phyloP scores from a whole-genome alignment of 352 stramenopile genomes.

The Phytopythium kandeliae region DNA sequence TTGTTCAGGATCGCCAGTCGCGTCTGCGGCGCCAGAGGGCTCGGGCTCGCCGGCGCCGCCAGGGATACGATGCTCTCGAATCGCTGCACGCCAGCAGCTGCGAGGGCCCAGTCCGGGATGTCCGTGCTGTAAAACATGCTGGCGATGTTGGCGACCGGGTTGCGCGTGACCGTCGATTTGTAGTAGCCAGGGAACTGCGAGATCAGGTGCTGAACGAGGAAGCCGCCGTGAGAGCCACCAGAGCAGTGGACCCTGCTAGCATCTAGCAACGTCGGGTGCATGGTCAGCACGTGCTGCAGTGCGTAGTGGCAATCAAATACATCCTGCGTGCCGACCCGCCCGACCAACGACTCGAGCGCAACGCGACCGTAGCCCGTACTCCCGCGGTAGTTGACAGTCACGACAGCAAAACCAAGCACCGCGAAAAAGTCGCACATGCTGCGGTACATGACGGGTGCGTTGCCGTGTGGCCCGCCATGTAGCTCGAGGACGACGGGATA shows the following conservation, averaged over 20 bases:
- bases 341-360: slow-evolving; percentile 87
- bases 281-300: slow-evolving; percentile 62
- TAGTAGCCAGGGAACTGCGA: slow-evolving; percentile 94
- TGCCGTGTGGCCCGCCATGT: slow-evolving; percentile 92
- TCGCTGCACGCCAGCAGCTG: slow-evolving; percentile 69
- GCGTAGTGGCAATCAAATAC: slow-evolving; percentile 91
- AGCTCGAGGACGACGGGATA: slow-evolving; percentile 81
- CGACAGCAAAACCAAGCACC: slow-evolving; percentile 84
- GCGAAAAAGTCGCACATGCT: slow-evolving; percentile 88
- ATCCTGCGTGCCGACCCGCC: slow-evolving; percentile 89
- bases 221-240: slow-evolving; percentile 94
- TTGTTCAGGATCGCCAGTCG: slow-evolving; percentile 57
- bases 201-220: slow-evolving; percentile 91
- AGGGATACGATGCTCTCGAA: slow-evolving; percentile 84
- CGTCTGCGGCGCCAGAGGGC: slow-evolving; percentile 31
- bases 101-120: slow-evolving; percentile 96
- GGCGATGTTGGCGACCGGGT: slow-evolving; percentile 94
- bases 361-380: slow-evolving; percentile 91
- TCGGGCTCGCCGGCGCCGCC: slow-evolving; percentile 18
- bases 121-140: slow-evolving; percentile 92
- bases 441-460: slow-evolving; percentile 83
- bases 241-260: slow-evolving; percentile 84
- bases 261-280: slow-evolving; percentile 59
- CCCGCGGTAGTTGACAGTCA: slow-evolving; percentile 96
- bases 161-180: slow-evolving; percentile 83